Evolutionary conservation across 2,329 filamentous ascomycete species (phyloP).

Genomic region (Aspergillus pseudonomiae): DNA sequence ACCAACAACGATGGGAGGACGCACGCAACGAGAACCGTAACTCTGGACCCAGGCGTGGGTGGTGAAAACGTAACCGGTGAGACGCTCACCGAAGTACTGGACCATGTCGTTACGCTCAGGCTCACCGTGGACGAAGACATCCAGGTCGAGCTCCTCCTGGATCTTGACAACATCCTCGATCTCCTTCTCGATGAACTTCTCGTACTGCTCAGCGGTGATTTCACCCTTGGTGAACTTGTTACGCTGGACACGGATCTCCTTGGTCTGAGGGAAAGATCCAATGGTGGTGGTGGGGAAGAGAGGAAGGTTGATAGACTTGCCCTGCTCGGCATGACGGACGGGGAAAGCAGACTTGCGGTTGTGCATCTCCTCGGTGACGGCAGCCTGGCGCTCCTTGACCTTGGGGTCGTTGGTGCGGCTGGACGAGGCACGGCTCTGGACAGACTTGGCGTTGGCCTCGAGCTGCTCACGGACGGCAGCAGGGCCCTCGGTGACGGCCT

Average conservation of each 20-base stretch:
- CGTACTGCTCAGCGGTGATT: conserved; percentile 89
- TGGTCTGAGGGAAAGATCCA: conserved; percentile 98
- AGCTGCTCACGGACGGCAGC: conserved; percentile 84
- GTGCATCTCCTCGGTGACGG: conserved; percentile 82
- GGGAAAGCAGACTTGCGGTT: conserved; percentile 91
- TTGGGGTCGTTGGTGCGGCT: conserved; percentile 94
- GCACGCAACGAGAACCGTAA: conserved; percentile 97
- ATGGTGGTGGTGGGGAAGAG: conserved; percentile 99
- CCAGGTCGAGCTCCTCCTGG: conserved; percentile 96
- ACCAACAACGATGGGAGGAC: conserved; percentile 96
- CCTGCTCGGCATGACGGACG: conserved; percentile 80
- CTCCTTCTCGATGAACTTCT: conserved; percentile 99
- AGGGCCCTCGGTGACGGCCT: conserved; percentile 92
- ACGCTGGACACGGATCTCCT: conserved; percentile 94
- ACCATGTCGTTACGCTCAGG: conserved; percentile 99
- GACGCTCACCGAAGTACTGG: conserved; percentile 98
- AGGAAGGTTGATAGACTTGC: conserved; percentile 89
- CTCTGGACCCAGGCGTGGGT: conserved; percentile 99
- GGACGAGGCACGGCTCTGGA: conserved; percentile 87
- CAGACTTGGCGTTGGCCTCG: conserved; percentile 94
- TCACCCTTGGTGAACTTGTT: conserved; percentile 99
- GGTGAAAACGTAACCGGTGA: conserved; percentile 97
- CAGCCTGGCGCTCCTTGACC: conserved; percentile 94
- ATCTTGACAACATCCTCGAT: conserved; percentile 93
- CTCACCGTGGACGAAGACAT: conserved; percentile 98